phyloP scores from a whole-genome alignment of 23 red algal genomes.

The Gracilariopsis chorda region DNA sequence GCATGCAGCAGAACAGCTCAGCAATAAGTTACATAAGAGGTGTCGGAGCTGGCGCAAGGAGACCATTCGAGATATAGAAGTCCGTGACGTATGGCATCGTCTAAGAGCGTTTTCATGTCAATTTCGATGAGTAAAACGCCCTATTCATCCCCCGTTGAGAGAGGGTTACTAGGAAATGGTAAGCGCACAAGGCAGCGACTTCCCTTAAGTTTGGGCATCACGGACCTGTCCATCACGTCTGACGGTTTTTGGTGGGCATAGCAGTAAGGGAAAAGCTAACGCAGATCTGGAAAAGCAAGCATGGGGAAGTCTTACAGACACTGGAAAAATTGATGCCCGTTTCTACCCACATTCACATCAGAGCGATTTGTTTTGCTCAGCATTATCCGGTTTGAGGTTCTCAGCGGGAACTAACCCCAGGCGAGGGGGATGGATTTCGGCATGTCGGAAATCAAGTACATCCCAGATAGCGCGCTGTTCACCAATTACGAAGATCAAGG shows the following conservation, averaged over 20 bases:
- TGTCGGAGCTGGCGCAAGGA: too few species aligned
- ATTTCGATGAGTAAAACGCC: too few species aligned
- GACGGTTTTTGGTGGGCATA: not conserved
- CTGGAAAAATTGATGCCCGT: not conserved
- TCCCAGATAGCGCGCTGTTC: not conserved
- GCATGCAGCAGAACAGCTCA: too few species aligned
- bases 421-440: slow-evolving; percentile 17
- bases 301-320: slow-evolving; percentile 1
- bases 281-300: not conserved
- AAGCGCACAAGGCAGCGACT: too few species aligned
- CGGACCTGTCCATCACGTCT: not conserved
- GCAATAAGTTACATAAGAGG: too few species aligned
- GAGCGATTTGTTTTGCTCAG: not conserved
- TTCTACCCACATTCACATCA: not conserved
- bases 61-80: too few species aligned
- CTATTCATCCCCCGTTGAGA: too few species aligned
- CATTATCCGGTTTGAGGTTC: not conserved
- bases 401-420: not conserved
- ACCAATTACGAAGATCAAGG: not conserved
- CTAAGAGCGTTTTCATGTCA: too few species aligned
- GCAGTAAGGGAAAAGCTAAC: not conserved
- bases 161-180: too few species aligned
- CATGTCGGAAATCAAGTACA: not conserved
- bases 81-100: too few species aligned
- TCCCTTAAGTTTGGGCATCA: too few species aligned